Conservation (phyloP, 257 asterid species). For the Solanum ossicruentum region DNA sequence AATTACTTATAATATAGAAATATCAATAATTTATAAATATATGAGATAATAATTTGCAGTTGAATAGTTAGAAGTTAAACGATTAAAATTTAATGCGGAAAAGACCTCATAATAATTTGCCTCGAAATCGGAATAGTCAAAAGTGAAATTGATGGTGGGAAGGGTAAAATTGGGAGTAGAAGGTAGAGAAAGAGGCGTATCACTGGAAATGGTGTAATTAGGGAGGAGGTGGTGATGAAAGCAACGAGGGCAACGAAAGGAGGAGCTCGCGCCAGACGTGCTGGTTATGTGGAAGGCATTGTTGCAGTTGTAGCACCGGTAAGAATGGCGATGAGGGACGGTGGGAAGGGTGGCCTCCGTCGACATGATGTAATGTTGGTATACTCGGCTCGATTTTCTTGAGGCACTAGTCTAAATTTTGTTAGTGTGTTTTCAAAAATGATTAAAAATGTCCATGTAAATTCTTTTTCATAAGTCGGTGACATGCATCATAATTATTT, state of each 20-base stretch:
- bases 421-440: neutral
- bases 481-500: no score
- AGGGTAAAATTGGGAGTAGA: neutral
- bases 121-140: neutral
- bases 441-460: neutral
- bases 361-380: neutral
- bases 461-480: neutral
- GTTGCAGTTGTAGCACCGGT: conserved; percentile 25
- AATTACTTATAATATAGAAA: no score
- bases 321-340: neutral
- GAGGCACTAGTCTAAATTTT: neutral
- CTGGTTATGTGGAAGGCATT: conserved; percentile 26
- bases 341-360: neutral
- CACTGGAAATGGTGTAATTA: conserved; percentile 18
- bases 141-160: neutral
- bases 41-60: no score
- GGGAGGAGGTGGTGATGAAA: conserved; percentile 40
- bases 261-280: conserved; percentile 4
- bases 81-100: no score
- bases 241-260: conserved; percentile 46
- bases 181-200: conserved; percentile 6
- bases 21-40: no score
- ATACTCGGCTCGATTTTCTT: neutral
- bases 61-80: no score
- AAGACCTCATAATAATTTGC: no score